A percentile compares a stretch with the other conserved stretches of the same genome.
phyloP scores from a whole-genome alignment of 2,329 filamentous ascomycete genomes.

The Colletotrichum melonis region DNA sequence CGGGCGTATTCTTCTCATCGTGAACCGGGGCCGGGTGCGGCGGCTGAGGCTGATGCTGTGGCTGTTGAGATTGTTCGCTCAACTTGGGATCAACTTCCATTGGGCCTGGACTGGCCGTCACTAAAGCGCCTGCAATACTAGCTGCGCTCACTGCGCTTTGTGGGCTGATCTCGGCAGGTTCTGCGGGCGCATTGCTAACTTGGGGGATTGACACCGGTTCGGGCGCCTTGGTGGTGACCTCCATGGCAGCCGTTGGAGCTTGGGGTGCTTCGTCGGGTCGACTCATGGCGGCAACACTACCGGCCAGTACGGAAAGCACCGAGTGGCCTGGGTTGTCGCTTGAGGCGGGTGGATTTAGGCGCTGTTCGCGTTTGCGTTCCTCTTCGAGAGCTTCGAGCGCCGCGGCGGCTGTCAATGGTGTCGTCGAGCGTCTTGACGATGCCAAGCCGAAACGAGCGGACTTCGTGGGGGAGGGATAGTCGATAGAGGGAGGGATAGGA shows the following conservation, averaged over 20 bases:
- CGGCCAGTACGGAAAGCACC: slow-evolving; percentile 65
- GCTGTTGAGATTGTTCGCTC: slow-evolving; percentile 49
- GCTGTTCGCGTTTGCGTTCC: slow-evolving; percentile 55
- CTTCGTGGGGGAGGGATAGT: slow-evolving; percentile 61
- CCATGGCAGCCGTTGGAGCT: slow-evolving; percentile 57
- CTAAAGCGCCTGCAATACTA: slow-evolving; percentile 54
- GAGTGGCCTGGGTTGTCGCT: slow-evolving; percentile 67
- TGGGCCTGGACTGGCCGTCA: slow-evolving; percentile 62
- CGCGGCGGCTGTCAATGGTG: slow-evolving; percentile 54
- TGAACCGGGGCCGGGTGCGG: slow-evolving; percentile 56
- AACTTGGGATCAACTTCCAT: slow-evolving; percentile 65
- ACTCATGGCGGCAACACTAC: slow-evolving; percentile 64
- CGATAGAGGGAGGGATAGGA: slow-evolving; percentile 16
- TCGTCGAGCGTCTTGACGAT: slow-evolving; percentile 54
- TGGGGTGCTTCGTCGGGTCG: slow-evolving; percentile 65
- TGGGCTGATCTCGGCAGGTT: slow-evolving; percentile 56
- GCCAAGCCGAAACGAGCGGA: slow-evolving; percentile 60
- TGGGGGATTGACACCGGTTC: slow-evolving; percentile 42
- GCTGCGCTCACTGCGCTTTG: slow-evolving; percentile 53
- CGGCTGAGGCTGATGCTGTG: slow-evolving; percentile 54
- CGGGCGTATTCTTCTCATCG: slow-evolving; percentile 62
- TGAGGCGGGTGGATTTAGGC: slow-evolving; percentile 53
- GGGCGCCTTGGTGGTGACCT: slow-evolving; percentile 49
- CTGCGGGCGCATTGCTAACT: slow-evolving; percentile 46
- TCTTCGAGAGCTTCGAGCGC: slow-evolving; percentile 66